Conservation (phyloP, 768 basidiomycete species). For the Tricholomella constricta region DNA sequence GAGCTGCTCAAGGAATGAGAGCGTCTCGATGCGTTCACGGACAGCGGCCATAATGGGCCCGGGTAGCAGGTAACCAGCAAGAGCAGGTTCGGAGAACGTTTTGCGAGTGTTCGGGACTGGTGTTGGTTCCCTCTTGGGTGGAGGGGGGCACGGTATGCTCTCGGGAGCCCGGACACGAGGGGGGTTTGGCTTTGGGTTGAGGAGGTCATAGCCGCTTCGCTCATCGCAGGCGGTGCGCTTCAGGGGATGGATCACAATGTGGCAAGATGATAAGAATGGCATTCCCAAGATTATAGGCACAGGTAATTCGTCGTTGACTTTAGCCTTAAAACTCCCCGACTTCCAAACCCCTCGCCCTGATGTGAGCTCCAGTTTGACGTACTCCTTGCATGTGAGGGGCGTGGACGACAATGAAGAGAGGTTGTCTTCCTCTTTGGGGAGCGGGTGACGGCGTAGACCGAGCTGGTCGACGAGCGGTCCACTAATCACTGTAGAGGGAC, state of each 20-base stretch:
- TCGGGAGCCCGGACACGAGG: conserved; percentile 3
- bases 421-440: no score
- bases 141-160: background rate
- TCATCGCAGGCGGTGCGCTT: conserved; percentile 19
- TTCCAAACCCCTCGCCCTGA: conserved; percentile 13
- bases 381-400: conserved; percentile 19
- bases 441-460: conserved; percentile 5
- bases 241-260: conserved; percentile 19
- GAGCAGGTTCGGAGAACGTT: no score
- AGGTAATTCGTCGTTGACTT: conserved; percentile 19
- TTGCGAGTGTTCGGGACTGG: no score
- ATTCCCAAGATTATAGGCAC: conserved; percentile 29
- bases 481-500: no score
- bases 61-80: no score
- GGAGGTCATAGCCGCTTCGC: conserved; percentile 16
- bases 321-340: no score
- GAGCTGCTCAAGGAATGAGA: conserved; percentile 25
- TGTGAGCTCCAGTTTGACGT: conserved; percentile 17
- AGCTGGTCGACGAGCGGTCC: no score
- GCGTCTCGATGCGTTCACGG: conserved; percentile 10
- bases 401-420: conserved; percentile 10
- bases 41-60: conserved; percentile 19
- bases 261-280: no score
- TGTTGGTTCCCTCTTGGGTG: background rate
- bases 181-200: background rate